Evolutionary conservation across 768 basidiomycete species (phyloP).

Genomic region (Scleroderma bovista): DNA sequence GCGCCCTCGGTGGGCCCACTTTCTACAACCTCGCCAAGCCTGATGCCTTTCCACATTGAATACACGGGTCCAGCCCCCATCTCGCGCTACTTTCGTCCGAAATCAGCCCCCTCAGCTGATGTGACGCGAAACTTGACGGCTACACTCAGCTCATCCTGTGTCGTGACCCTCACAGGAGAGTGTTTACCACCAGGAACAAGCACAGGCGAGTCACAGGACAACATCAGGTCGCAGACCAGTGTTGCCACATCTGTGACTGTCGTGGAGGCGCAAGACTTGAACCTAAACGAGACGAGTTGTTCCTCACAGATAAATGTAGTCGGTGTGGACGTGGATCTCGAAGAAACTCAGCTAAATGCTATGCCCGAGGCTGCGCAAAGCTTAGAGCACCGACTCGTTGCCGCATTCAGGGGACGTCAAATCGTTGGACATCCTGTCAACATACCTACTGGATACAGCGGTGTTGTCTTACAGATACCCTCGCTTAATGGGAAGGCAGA

Average conservation of each 20-base stretch:
- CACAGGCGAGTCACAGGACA: slow-evolving; percentile 2
- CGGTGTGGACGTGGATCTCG: neutral
- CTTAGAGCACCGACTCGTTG: slow-evolving; percentile 31
- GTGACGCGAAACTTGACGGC: slow-evolving; percentile 6
- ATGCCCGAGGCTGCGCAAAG: neutral
- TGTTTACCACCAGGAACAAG: slow-evolving; percentile 2
- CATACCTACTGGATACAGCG: slow-evolving; percentile 62
- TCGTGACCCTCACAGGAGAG: slow-evolving; percentile 4
- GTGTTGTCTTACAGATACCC: slow-evolving; percentile 50
- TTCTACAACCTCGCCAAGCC: slow-evolving; percentile 48
- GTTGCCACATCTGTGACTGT: slow-evolving; percentile 6
- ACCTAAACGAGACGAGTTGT: slow-evolving; percentile 1
- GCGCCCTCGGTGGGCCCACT: slow-evolving; percentile 15
- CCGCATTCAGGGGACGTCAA: slow-evolving; percentile 71
- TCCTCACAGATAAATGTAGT: neutral
- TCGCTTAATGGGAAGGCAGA: slow-evolving; percentile 9
- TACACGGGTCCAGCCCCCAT: slow-evolving; percentile 69
- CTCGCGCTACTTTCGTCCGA: slow-evolving; percentile 65
- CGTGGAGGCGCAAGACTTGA: neutral
- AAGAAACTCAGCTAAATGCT: neutral
- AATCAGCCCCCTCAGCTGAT: slow-evolving; percentile 23
- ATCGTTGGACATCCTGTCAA: slow-evolving; percentile 61
- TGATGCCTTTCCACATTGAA: slow-evolving; percentile 81
- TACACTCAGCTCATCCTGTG: slow-evolving; percentile 11
- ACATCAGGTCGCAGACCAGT: neutral